phyloP scores from a whole-genome alignment of 805 yeast genomes.

The Starmerella powellii region DNA sequence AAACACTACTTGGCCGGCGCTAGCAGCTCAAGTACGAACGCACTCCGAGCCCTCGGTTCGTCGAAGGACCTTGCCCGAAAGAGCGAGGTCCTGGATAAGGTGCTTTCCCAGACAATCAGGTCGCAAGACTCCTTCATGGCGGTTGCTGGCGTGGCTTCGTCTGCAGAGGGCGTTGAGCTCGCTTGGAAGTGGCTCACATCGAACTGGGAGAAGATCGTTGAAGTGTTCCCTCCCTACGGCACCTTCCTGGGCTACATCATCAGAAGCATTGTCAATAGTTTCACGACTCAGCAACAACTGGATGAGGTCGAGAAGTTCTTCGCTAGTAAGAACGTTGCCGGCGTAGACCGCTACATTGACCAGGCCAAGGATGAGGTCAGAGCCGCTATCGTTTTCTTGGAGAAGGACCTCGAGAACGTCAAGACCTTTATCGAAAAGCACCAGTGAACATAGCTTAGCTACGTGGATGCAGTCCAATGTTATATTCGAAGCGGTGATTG shows the following conservation, averaged over 20 bases:
- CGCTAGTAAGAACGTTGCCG: conserved; percentile 36
- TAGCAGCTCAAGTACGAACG: conserved; percentile 56
- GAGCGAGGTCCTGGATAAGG: conserved; percentile 43
- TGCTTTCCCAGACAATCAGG: conserved; percentile 49
- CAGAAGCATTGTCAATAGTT: conserved; percentile 46
- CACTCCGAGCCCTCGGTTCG: conserved; percentile 57
- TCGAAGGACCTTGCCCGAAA: conserved; percentile 43
- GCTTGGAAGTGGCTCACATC: conserved; percentile 60
- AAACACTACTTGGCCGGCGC: conserved; percentile 49
- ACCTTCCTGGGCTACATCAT: conserved; percentile 72
- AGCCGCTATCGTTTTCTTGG: conserved; percentile 41
- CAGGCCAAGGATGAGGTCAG: conserved; percentile 47
- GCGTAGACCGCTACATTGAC: conserved; percentile 45
- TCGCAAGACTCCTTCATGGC: conserved; percentile 67
- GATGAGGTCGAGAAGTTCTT: conserved; percentile 43
- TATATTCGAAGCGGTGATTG: no score
- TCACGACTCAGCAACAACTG: conserved; percentile 44
- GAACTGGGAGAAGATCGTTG: conserved; percentile 60
- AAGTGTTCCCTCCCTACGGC: conserved; percentile 66
- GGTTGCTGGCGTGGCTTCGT: conserved; percentile 55
- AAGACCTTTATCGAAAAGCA: neutral
- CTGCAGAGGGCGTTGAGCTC: conserved; percentile 36
- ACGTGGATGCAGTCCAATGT: neutral
- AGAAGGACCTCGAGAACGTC: conserved; percentile 17
- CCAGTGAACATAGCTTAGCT: neutral